Evolutionary conservation across 805 yeast species (phyloP).

Genomic region (Sungouiella thailandica): DNA sequence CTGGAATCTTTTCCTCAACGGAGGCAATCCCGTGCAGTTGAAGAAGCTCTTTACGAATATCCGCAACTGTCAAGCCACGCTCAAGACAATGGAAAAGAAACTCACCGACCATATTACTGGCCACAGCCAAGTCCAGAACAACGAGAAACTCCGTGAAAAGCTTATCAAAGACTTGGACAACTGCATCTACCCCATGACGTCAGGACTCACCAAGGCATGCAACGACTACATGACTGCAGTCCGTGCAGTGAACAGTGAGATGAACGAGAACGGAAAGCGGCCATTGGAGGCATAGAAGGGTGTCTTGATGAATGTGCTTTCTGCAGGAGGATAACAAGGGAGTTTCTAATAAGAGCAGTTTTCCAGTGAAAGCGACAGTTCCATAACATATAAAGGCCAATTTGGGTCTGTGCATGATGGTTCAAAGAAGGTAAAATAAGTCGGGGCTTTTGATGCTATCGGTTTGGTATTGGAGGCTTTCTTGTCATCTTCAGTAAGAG

Average conservation of each 20-base stretch:
- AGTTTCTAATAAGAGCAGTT: too few species aligned
- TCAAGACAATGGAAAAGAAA: conserved; percentile 24
- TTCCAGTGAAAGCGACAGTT: too few species aligned
- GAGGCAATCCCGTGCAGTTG: conserved; percentile 33
- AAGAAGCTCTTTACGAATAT: conserved; percentile 34
- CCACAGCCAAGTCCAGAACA: conserved; percentile 16
- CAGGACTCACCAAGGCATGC: conserved; percentile 31
- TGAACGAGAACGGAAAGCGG: conserved; percentile 34
- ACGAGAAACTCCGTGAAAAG: conserved; percentile 31
- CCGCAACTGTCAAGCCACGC: conserved; percentile 28
- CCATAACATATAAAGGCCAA: too few species aligned
- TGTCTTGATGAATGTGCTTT: background rate
- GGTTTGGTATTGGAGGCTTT: too few species aligned
- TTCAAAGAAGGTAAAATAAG: too few species aligned
- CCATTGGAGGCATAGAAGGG: conserved; percentile 12
- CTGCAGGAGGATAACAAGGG: background rate
- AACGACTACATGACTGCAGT: conserved; percentile 31
- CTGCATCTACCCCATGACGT: conserved; percentile 28
- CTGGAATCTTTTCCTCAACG: conserved; percentile 35
- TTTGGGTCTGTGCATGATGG: too few species aligned
- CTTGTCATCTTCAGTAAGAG: too few species aligned
- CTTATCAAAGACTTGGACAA: conserved; percentile 27
- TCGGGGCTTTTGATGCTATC: too few species aligned
- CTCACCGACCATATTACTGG: conserved; percentile 11
- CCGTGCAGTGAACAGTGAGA: conserved; percentile 12